Evolutionary conservation across 1,284 basidiomycete genomes (phyloP).

Genomic region (Naganishia sp.): DNA sequence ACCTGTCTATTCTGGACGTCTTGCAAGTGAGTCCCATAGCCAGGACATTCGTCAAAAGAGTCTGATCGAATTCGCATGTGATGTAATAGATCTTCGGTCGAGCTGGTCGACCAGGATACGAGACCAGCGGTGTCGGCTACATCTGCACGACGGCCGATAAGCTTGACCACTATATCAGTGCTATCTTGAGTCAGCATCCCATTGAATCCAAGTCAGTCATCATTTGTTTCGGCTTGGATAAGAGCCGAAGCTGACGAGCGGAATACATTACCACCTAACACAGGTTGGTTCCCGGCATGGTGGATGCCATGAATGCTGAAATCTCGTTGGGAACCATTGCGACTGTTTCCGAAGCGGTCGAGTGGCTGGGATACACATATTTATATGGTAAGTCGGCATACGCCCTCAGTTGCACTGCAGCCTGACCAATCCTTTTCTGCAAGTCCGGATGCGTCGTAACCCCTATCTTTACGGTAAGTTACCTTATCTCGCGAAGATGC

Average conservation of each 20-base stretch:
- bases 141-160: conserved; percentile 95
- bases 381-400: conserved; percentile 61
- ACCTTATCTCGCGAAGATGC: conserved; percentile 6
- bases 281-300: conserved; percentile 82
- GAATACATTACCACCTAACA: neutral
- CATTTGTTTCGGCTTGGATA: neutral
- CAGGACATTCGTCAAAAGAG: neutral
- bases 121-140: conserved; percentile 93
- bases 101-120: conserved; percentile 93
- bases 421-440: conserved; percentile 5
- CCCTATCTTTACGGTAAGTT: conserved; percentile 81
- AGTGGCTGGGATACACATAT: conserved; percentile 98
- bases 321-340: conserved; percentile 92
- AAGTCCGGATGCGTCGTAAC: conserved; percentile 89
- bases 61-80: neutral
- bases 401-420: neutral
- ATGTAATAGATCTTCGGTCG: conserved; percentile 77
- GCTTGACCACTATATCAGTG: conserved; percentile 85
- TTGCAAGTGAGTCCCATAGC: conserved; percentile 64
- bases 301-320: conserved; percentile 93
- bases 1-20: conserved; percentile 93
- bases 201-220: conserved; percentile 86
- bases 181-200: conserved; percentile 86
- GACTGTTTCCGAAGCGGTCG: conserved; percentile 80
- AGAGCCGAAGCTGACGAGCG: neutral